These are phyloP conservation scores for Penicillium angulare DNA, from an alignment of 495 filamentous ascomycete genomes.

Conservation along the genomic window DNA sequence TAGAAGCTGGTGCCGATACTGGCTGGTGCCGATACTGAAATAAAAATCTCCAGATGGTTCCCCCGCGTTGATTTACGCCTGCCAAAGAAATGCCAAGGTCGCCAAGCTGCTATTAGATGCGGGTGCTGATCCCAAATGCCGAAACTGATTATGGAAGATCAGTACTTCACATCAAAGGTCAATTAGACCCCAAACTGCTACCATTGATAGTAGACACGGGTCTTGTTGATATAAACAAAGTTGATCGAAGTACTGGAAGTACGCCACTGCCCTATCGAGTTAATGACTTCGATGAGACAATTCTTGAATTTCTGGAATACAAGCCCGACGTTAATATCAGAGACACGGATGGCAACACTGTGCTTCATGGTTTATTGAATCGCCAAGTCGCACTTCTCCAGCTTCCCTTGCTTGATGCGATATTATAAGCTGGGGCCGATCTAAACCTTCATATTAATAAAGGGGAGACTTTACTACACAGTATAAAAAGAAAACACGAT, in stretches of 20 bases:
- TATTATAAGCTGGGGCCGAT: conserved; percentile 15
- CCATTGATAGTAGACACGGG: conserved; percentile 4
- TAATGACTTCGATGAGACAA: neutral
- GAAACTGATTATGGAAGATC: conserved; percentile 10
- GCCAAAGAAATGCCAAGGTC: conserved; percentile 1
- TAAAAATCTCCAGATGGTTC: conserved; percentile 6
- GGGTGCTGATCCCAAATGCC: conserved; percentile 15
- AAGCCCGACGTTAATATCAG: conserved; percentile 3
- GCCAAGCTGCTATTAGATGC: conserved; percentile 11
- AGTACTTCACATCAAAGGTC: conserved; percentile 11
- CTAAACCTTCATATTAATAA: conserved; percentile 15
- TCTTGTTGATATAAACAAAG: conserved; percentile 13
- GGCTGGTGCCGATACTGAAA: too few species aligned
- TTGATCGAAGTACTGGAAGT: conserved; percentile 3
- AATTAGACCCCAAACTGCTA: conserved; percentile 7
- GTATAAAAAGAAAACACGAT: neutral
- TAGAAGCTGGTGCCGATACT: conserved; percentile 19
- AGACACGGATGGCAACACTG: neutral
- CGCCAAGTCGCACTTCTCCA: neutral
- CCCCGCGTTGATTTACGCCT: conserved; percentile 17
- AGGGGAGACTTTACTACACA: conserved; percentile 15
- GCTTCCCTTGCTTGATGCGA: conserved; percentile 5
- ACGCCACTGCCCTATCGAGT: conserved; percentile 1
- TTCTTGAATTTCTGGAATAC: neutral
- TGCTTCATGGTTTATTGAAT: conserved; percentile 1